A percentile compares a stretch with the other conserved stretches of the same genome.
These are phyloP conservation scores for Lonicera japonica DNA, from an alignment of 129 eudicot species.

Conservation along the genomic window DNA sequence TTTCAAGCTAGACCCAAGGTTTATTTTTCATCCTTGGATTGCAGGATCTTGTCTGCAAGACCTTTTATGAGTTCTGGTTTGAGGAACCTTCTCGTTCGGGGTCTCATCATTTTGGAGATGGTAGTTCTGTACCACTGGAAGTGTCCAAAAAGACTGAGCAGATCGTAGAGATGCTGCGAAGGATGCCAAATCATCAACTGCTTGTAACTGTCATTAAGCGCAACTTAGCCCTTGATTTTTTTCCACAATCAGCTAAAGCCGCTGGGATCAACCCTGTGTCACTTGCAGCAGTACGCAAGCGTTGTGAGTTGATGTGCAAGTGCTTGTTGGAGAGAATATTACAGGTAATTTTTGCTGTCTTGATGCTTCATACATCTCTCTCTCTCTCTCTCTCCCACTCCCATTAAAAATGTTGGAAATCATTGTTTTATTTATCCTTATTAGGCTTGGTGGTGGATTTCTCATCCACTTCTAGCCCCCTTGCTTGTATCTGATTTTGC, in stretches of 20 bases:
- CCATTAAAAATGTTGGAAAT: no score
- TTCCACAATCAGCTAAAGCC: constrained; percentile 91
- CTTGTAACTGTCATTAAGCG: constrained; percentile 84
- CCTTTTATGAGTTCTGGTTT: constrained; percentile 96
- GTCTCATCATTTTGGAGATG: constrained; percentile 52
- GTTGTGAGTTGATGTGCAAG: constrained; percentile 98
- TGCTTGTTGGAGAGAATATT: constrained; percentile 83
- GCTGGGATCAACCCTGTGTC: constrained; percentile 71
- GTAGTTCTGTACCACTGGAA: constrained; percentile 85
- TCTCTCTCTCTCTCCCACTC: neutral
- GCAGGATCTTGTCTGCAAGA: constrained; percentile 97
- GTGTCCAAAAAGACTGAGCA: constrained; percentile 90
- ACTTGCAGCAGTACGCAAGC: constrained; percentile 84
- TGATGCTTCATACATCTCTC: neutral
- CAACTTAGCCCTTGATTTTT: constrained; percentile 88
- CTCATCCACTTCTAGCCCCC: no score
- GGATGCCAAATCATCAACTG: constrained; percentile 63
- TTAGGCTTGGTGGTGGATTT: no score
- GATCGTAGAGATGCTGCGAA: constrained; percentile 80
- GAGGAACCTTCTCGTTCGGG: constrained; percentile 78
- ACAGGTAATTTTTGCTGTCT: constrained; percentile 46
- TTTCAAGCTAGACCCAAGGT: neutral
- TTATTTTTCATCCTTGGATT: constrained; percentile 9
- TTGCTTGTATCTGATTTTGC: no score
- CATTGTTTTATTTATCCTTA: no score